Percentiles rank a stretch among this genome's conserved stretches.
Conservation (phyloP, 1,284 basidiomycete species). For the Mycosarcoma maydis region DNA sequence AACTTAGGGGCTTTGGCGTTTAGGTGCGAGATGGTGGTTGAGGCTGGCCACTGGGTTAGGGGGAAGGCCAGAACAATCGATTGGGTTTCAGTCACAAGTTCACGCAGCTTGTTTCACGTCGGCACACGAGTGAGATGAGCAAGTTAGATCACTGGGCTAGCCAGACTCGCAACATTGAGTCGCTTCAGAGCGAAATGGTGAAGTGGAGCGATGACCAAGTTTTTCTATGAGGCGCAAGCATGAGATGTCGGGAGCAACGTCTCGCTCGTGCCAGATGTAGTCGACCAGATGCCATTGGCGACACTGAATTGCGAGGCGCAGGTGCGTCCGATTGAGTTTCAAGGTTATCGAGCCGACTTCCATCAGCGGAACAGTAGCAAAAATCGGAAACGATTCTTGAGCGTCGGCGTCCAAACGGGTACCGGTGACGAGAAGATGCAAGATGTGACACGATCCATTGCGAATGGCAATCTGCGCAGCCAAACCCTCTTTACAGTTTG, state of each 20-base stretch:
- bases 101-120: no score
- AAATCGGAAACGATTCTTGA: neutral
- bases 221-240: slow-evolving; percentile 33
- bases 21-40: no score
- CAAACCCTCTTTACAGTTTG: slow-evolving; percentile 24
- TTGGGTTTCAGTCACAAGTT: no score
- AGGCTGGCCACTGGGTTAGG: no score
- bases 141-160: no score
- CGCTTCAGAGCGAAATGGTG: neutral
- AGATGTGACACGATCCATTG: slow-evolving; percentile 13
- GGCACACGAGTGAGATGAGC: no score
- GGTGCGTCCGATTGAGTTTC: slow-evolving; percentile 8
- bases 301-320: slow-evolving; percentile 27
- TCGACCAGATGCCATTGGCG: slow-evolving; percentile 31
- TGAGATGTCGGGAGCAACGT: slow-evolving; percentile 34
- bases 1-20: no score
- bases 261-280: slow-evolving; percentile 33
- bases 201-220: slow-evolving; percentile 6
- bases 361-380: neutral
- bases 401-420: neutral
- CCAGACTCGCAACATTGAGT: no score
- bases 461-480: slow-evolving; percentile 37
- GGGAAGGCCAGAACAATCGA: no score
- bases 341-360: neutral
- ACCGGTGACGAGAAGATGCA: slow-evolving; percentile 21